Base-by-base conservation (phyloP, 2,329 filamentous ascomycete genomes). In the Aspergillus aculeatus region DNA sequence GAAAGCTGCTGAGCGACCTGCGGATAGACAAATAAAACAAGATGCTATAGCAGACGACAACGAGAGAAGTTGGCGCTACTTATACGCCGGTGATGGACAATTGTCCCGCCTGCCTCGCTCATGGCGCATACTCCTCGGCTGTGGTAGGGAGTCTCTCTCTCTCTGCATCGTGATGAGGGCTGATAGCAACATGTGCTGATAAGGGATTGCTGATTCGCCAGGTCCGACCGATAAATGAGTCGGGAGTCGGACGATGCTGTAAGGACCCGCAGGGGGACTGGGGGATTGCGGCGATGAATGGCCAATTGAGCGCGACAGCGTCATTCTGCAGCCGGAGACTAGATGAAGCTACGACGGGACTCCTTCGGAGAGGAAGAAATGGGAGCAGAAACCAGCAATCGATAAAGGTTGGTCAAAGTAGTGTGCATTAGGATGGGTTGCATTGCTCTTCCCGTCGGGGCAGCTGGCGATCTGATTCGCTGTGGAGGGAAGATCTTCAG, bases 161-260 rank as follows among this genome's bases (percentile, higher is more conserved):
- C 51, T 50, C 51, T 55, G 54, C 56, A 59, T 59, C 41, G 23
- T 48, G 44, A 47, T 24, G 35, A 52, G 26, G 47, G 52, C 52
- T 53, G 63, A 64, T 66, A 59, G 60, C 71, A 35, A 69, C 71
- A 73, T 73, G 71, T 58, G 35, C 58, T 62, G 65, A 68, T 67
- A 66, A 68, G 58, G 55, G 56, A 11, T 26, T 35, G 59, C 63
- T 71, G 69, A 73, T 73, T 73, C 60, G 52, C 38, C 51, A 26
- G 24, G 38, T 14, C 29, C 38, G 61, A 64, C 55, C 29, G 47
- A 41, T 51, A 60, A 62, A 68, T 64, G 58, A 64, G 57, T 38
- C 32, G 50, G 47, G 35, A 19, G 41, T 50, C 48, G 41, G 62
- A 61, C 59, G 44, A 50, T 44, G 21, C 38, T 32, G 52, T 54